Percentiles rank a stretch among this genome's conserved stretches.
phyloP scores from a whole-genome alignment of 108 stramenopile genomes.

The Cylindrotheca closterium region DNA sequence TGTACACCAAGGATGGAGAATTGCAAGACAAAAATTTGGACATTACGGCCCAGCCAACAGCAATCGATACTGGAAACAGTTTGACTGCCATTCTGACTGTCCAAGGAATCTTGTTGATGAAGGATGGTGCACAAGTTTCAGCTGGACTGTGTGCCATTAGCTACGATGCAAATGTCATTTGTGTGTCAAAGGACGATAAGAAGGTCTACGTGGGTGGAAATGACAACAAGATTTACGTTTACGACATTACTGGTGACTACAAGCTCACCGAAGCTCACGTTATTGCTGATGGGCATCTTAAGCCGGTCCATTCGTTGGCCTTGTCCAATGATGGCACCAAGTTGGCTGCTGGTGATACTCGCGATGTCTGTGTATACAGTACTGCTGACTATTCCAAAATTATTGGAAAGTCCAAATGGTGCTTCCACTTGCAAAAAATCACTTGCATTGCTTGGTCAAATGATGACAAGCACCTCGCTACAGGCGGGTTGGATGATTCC shows the following conservation, averaged over 20 bases:
- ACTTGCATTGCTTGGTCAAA: slow-evolving; percentile 70
- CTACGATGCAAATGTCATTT: slow-evolving; percentile 74
- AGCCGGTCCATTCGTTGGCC: slow-evolving; percentile 83
- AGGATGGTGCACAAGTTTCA: slow-evolving; percentile 46
- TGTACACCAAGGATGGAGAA: slow-evolving; percentile 40
- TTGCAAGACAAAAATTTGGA: slow-evolving; percentile 38
- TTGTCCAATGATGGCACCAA: slow-evolving; percentile 79
- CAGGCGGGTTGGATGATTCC: slow-evolving; percentile 78
- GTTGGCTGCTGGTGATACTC: slow-evolving; percentile 83
- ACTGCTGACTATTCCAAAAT: slow-evolving; percentile 43
- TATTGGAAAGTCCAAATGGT: slow-evolving; percentile 69
- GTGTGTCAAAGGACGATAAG: slow-evolving; percentile 70
- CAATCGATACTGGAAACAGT: slow-evolving; percentile 58
- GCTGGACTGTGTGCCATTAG: slow-evolving; percentile 39
- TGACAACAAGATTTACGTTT: slow-evolving; percentile 89
- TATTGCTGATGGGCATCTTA: slow-evolving; percentile 59
- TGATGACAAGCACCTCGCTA: slow-evolving; percentile 73
- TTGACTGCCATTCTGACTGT: slow-evolving; percentile 81
- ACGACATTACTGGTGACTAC: slow-evolving; percentile 40
- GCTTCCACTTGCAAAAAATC: slow-evolving; percentile 81
- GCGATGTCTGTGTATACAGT: slow-evolving; percentile 80
- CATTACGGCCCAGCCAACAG: slow-evolving; percentile 84
- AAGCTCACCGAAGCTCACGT: slow-evolving; percentile 47
- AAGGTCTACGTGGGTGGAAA: slow-evolving; percentile 92
- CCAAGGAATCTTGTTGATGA: slow-evolving; percentile 55